These are phyloP conservation scores for Aspergillus sp. DNA, from an alignment of 2,329 filamentous ascomycete genomes.

Conservation along the genomic window DNA sequence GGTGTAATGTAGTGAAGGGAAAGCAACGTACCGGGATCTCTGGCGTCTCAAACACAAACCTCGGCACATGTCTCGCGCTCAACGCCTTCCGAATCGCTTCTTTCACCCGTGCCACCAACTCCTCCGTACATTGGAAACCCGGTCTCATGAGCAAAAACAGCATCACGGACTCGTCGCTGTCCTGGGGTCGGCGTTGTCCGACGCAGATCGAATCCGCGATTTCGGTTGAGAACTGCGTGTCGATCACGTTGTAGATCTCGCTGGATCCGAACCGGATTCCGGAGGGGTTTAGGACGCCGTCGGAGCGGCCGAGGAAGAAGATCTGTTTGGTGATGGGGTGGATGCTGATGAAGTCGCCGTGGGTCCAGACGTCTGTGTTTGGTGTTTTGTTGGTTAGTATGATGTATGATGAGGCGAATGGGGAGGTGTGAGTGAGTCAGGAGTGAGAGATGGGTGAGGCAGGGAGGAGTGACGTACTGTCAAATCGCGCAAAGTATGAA, in stretches of 20 bases:
- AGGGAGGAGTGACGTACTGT: conserved; percentile 26
- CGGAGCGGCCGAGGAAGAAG: conserved; percentile 44
- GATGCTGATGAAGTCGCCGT: conserved; percentile 75
- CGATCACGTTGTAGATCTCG: conserved; percentile 74
- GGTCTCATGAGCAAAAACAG: conserved; percentile 61
- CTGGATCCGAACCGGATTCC: conserved; percentile 80
- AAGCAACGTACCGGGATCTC: conserved; percentile 69
- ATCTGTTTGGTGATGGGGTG: conserved; percentile 65
- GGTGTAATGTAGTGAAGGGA: too few relatives aligned
- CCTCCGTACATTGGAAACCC: conserved; percentile 54
- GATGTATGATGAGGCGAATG: background rate
- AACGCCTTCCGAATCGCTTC: conserved; percentile 64
- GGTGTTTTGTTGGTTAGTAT: background rate
- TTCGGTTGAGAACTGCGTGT: conserved; percentile 56
- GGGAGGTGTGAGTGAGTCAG: background rate
- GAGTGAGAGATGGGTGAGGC: background rate
- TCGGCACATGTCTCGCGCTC: conserved; percentile 74
- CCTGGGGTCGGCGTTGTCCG: conserved; percentile 66
- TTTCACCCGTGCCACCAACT: conserved; percentile 61
- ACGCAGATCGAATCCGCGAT: conserved; percentile 76
- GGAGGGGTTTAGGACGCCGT: conserved; percentile 77
- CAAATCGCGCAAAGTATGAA: conserved; percentile 60
- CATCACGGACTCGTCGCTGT: conserved; percentile 59
- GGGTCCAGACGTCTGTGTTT: conserved; percentile 52
- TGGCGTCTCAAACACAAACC: conserved; percentile 74